Percentiles rank a stretch among this genome's conserved stretches.
These are phyloP conservation scores for Ploettnerulaceae sp. DNA, from an alignment of 2,329 filamentous ascomycete species.

Conservation along the genomic window DNA sequence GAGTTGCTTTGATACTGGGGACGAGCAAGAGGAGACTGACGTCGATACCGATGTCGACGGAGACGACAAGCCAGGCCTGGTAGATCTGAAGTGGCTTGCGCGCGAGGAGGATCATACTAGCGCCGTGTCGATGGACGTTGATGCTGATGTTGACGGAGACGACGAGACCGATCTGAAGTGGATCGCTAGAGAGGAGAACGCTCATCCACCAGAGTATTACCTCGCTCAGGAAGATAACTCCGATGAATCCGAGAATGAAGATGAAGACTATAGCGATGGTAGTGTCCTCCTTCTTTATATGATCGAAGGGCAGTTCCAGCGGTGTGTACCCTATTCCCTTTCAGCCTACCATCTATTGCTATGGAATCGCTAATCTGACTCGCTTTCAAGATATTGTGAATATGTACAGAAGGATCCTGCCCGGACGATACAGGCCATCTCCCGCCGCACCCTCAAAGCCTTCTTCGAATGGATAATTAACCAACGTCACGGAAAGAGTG, in stretches of 20 bases:
- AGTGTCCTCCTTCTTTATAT: constrained; percentile 20
- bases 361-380: constrained; percentile 13
- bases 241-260: constrained; percentile 22
- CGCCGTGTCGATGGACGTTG: constrained; percentile 33
- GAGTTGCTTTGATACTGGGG: constrained; percentile 24
- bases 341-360: constrained; percentile 12
- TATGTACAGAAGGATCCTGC: constrained; percentile 20
- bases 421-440: constrained; percentile 12
- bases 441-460: constrained; percentile 12
- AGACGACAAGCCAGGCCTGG: too few species aligned
- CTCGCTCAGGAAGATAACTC: constrained; percentile 18
- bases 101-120: too few species aligned
- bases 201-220: constrained; percentile 20
- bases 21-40: constrained; percentile 20
- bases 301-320: constrained; percentile 20
- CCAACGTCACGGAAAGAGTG: constrained; percentile 16
- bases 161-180: constrained; percentile 17
- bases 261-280: constrained; percentile 22
- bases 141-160: constrained; percentile 19
- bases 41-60: constrained; percentile 17
- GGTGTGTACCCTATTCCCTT: constrained; percentile 15
- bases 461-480: constrained; percentile 18
- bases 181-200: constrained; percentile 22
- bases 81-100: too few species aligned
- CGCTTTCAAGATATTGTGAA: constrained; percentile 18